phyloP scores from a whole-genome alignment of 2,329 filamentous ascomycete species.

The Trichoderma afroharzianum region DNA sequence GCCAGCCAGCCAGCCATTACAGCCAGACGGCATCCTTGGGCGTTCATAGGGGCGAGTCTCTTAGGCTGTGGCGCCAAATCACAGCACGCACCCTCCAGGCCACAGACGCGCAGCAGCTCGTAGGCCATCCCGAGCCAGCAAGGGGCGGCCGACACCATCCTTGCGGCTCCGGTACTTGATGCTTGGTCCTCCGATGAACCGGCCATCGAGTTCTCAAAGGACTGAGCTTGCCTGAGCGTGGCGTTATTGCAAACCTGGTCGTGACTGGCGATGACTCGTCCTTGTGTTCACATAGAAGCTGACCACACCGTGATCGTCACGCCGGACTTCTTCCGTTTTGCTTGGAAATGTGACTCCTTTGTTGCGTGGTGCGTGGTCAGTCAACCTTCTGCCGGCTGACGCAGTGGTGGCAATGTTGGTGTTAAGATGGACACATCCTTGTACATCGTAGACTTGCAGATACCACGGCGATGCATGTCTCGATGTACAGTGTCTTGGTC shows the following conservation, averaged over 20 bases:
- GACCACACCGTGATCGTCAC: neutral
- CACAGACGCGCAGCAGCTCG: neutral
- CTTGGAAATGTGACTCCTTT: neutral
- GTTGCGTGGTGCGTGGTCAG: neutral
- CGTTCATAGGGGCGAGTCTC: neutral
- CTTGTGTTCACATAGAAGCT: neutral
- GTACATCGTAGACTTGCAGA: neutral
- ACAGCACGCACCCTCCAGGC: neutral
- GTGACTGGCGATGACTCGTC: neutral
- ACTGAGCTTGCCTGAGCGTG: neutral
- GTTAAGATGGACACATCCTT: neutral
- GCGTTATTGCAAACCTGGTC: neutral
- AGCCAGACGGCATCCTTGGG: neutral
- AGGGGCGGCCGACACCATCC: neutral
- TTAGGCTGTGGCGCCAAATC: constrained; percentile 4
- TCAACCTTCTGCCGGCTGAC: neutral
- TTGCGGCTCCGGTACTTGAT: neutral
- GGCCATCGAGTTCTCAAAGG: neutral
- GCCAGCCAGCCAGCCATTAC: neutral
- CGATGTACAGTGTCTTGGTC: neutral
- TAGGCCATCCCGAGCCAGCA: neutral
- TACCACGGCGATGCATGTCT: neutral
- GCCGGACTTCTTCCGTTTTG: neutral
- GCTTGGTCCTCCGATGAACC: neutral
- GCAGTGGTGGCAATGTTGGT: neutral